Conservation (phyloP, 73 alveolate species). For the Stentor roeselii region DNA sequence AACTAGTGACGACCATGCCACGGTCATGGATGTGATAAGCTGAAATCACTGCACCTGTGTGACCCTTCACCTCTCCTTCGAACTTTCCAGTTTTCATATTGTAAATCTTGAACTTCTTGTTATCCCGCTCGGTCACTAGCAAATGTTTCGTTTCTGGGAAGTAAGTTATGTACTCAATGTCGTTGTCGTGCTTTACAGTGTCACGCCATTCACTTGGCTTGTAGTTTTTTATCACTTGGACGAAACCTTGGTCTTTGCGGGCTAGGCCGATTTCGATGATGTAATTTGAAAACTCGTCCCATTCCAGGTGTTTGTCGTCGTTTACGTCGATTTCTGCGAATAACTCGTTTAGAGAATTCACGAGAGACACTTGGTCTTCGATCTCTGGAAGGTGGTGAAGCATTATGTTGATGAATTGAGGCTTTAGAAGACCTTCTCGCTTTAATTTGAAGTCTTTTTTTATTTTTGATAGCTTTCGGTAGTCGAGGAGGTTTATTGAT, state of each 20-base stretch:
- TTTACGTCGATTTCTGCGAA: slow-evolving; percentile 94
- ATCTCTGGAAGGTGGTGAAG: slow-evolving; percentile 87
- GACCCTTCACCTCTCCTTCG: slow-evolving; percentile 75
- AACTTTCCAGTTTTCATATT: slow-evolving; percentile 82
- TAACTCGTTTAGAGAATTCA: slow-evolving; percentile 81
- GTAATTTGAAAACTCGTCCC: slow-evolving; percentile 96
- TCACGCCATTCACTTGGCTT: slow-evolving; percentile 79
- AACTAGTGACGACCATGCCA: slow-evolving; percentile 79
- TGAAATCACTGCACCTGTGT: slow-evolving; percentile 89
- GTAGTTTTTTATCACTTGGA: slow-evolving; percentile 90
- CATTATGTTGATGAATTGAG: slow-evolving; percentile 86
- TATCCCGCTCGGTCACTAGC: slow-evolving; percentile 91
- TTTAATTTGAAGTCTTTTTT: slow-evolving; percentile 52
- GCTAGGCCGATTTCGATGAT: slow-evolving; percentile 92
- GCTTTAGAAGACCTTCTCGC: slow-evolving; percentile 57
- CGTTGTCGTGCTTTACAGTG: slow-evolving; percentile 90
- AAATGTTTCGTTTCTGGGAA: slow-evolving; percentile 86
- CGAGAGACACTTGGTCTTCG: slow-evolving; percentile 75
- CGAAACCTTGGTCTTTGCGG: slow-evolving; percentile 85
- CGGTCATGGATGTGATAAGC: slow-evolving; percentile 81
- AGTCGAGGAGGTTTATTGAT: too few relatives aligned
- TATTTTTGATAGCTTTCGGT: slow-evolving; percentile 57
- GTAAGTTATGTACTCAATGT: slow-evolving; percentile 81
- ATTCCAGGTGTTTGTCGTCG: slow-evolving; percentile 91
- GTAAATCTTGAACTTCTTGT: slow-evolving; percentile 87